phyloP scores from a whole-genome alignment of 371 early-diverging fungal species.

The Aphelidium insulamus region DNA sequence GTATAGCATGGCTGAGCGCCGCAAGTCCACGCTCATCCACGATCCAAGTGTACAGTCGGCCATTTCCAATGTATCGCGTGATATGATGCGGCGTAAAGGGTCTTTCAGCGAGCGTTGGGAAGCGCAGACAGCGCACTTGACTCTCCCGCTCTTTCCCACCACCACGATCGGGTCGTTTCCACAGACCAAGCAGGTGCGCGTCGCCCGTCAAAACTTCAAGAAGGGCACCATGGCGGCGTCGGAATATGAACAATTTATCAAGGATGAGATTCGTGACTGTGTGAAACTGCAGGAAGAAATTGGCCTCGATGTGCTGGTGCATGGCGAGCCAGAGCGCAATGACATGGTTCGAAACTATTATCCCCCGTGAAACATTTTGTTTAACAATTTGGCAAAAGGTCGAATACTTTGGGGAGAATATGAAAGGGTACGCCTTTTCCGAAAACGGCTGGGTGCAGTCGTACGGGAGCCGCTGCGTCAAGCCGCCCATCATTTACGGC shows the following conservation, averaged over 20 bases:
- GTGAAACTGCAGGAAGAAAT: constrained; percentile 67
- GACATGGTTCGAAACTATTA: constrained; percentile 92
- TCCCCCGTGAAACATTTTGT: not conserved
- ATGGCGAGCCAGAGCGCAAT: constrained; percentile 89
- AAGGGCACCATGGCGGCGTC: constrained; percentile 45
- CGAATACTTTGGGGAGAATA: constrained; percentile 39
- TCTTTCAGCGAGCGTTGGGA: constrained; percentile 46
- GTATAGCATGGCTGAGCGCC: constrained; percentile 7
- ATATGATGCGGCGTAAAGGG: constrained; percentile 47
- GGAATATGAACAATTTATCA: constrained; percentile 63
- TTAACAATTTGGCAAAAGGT: not conserved
- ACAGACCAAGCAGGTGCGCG: constrained; percentile 86
- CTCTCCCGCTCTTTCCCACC: constrained; percentile 79
- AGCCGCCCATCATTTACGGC: constrained; percentile 75
- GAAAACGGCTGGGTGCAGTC: constrained; percentile 91
- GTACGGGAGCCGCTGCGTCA: constrained; percentile 87
- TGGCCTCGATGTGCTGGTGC: constrained; percentile 81
- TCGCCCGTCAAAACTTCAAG: constrained; percentile 67
- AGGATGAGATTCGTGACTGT: constrained; percentile 57
- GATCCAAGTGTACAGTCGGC: constrained; percentile 14
- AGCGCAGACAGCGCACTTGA: constrained; percentile 50
- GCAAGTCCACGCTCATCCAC: constrained; percentile 16
- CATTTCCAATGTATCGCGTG: constrained; percentile 14
- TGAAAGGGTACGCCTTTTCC: constrained; percentile 77
- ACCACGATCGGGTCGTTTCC: constrained; percentile 96